phyloP scores from a whole-genome alignment of 148 eudicot species.

The Rhododendron henanense region DNA sequence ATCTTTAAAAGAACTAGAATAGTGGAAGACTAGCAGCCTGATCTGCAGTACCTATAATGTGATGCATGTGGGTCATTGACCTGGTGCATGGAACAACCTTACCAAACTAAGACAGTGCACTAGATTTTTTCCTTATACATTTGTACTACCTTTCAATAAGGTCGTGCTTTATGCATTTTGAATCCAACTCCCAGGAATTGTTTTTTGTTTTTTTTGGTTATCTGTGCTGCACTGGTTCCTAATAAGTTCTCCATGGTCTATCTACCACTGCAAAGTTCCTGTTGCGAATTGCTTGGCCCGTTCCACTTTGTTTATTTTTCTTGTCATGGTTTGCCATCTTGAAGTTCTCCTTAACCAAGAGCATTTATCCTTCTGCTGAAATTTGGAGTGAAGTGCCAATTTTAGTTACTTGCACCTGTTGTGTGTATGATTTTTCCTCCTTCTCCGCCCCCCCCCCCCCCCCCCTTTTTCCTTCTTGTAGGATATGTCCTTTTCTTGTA shows the following conservation, averaged over 20 bases:
- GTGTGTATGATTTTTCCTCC: not conserved
- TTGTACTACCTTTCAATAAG: not conserved
- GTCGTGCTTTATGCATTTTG: not conserved
- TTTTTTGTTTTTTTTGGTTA: not conserved
- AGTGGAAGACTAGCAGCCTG: not conserved
- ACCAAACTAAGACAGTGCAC: not conserved
- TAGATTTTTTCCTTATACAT: not conserved
- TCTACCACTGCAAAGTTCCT: not conserved
- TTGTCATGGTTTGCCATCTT: not conserved
- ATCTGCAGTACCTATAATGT: not conserved
- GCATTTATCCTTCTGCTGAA: not conserved
- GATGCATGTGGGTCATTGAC: not conserved
- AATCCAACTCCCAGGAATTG: not conserved
- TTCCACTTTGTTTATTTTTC: not conserved
- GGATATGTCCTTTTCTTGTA: not conserved
- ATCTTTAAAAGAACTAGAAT: not conserved
- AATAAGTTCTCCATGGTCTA: not conserved
- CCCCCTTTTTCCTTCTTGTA: not conserved
- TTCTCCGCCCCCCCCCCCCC: not conserved
- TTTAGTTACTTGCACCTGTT: not conserved
- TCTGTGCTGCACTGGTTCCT: not conserved
- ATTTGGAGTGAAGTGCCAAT: not conserved
- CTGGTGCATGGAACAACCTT: not conserved
- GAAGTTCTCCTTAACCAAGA: not conserved
- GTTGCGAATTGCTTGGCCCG: not conserved